phyloP scores from a whole-genome alignment of 148 eudicot genomes.

The Gaultheria prostrata region DNA sequence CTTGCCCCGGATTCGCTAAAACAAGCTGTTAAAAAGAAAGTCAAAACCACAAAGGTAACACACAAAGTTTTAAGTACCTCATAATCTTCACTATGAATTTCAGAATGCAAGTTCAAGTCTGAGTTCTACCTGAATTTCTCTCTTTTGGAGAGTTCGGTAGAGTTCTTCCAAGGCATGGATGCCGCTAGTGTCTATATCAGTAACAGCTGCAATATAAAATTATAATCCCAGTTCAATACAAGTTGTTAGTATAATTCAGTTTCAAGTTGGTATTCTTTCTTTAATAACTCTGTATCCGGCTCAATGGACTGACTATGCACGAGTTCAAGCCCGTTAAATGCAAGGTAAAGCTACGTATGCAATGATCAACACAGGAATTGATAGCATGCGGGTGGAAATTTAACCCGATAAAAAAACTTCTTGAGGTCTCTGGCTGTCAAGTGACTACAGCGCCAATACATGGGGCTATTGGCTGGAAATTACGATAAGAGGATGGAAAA shows the following conservation, averaged over 20 bases:
- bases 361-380: neutral
- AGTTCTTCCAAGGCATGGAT: conserved; percentile 68
- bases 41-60: neutral
- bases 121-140: conserved; percentile 43
- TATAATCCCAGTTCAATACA: neutral
- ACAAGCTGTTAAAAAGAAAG: conserved; percentile 35
- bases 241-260: neutral
- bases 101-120: neutral
- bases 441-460: neutral
- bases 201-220: conserved; percentile 51
- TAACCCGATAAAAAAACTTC: too few species aligned
- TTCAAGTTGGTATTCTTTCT: neutral
- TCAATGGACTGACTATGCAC: neutral
- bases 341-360: neutral
- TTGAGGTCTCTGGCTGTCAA: neutral
- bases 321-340: neutral
- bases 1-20: conserved; percentile 56
- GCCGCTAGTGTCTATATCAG: conserved; percentile 73
- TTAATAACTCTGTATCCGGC: rapidly evolving
- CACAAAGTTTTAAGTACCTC: neutral
- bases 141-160: conserved; percentile 47
- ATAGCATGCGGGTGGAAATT: neutral
- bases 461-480: neutral
- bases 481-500: neutral
- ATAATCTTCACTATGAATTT: neutral